Percentiles rank a stretch among this genome's conserved stretches.
phyloP scores from a whole-genome alignment of 768 basidiomycete species.

The Pulveroboletus sp. region DNA sequence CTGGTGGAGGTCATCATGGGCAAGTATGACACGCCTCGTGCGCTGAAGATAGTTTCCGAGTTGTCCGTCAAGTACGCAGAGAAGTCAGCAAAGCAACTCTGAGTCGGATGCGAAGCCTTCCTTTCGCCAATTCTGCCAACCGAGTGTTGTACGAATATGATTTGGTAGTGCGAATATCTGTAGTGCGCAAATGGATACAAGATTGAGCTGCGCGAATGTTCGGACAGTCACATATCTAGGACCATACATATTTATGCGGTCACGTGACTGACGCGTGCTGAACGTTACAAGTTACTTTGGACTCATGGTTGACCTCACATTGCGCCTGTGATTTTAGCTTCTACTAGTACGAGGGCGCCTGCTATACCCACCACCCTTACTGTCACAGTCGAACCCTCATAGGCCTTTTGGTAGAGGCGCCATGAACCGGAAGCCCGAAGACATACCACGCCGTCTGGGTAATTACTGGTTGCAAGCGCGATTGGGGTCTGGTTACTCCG shows the following conservation, averaged over 20 bases:
- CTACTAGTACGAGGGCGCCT: no score
- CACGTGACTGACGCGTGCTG: slow-evolving; percentile 30
- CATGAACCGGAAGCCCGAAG: slow-evolving; percentile 16
- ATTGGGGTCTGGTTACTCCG: slow-evolving; percentile 73
- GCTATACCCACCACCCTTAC: no score
- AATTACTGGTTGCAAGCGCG: slow-evolving; percentile 59
- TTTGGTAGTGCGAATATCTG: background rate
- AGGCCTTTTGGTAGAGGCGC: background rate
- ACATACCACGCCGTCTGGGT: slow-evolving; percentile 40
- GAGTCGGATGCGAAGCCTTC: background rate
- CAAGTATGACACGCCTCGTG: slow-evolving; percentile 64
- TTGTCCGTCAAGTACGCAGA: slow-evolving; percentile 15
- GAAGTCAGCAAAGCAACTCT: slow-evolving; percentile 19
- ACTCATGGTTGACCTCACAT: slow-evolving; percentile 7
- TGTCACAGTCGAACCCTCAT: background rate
- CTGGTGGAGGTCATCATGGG: slow-evolving; percentile 80
- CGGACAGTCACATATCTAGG: no score
- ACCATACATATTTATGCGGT: background rate
- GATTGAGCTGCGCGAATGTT: no score
- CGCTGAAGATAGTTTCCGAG: slow-evolving; percentile 51
- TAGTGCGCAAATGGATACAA: background rate
- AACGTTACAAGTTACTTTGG: slow-evolving; percentile 8
- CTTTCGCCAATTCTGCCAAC: background rate
- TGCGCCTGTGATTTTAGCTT: background rate
- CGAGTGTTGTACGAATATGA: background rate